Percentiles rank a stretch among this genome's conserved stretches.
Evolutionary conservation across 108 stramenopile genomes (phyloP).

Genomic region (Mediolabrus comicus): DNA sequence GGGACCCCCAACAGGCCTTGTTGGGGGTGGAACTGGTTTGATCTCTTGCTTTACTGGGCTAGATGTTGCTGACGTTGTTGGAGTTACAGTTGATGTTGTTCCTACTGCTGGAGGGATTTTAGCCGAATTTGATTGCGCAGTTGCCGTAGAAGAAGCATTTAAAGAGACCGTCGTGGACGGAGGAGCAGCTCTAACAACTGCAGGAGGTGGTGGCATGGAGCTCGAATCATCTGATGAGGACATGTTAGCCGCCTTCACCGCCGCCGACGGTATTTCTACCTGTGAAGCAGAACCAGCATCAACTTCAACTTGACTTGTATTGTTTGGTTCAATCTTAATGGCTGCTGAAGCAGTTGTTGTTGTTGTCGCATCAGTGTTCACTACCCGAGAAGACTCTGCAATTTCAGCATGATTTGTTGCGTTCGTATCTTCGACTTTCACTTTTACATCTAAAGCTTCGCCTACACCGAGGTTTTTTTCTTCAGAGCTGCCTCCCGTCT

Average conservation of each 20-base stretch:
- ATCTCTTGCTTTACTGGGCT: not conserved
- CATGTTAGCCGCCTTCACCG: constrained; percentile 1
- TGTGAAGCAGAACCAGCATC: not conserved
- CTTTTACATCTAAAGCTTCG: not conserved
- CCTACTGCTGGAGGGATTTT: not conserved
- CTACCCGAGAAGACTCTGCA: not conserved
- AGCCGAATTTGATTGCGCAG: not conserved
- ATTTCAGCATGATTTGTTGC: no score
- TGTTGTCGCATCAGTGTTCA: not conserved
- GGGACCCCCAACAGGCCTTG: not conserved
- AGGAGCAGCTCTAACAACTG: not conserved
- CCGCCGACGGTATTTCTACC: not conserved
- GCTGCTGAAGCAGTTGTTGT: not conserved
- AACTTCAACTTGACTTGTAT: no score
- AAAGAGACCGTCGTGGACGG: not conserved
- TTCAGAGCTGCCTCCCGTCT: not conserved
- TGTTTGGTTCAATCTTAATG: not conserved
- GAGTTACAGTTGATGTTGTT: not conserved
- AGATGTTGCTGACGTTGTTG: not conserved
- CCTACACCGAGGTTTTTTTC: not conserved
- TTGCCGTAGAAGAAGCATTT: not conserved
- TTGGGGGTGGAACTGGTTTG: not conserved
- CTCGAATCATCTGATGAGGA: constrained; percentile 10
- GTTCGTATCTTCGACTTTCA: not conserved
- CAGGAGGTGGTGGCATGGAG: constrained; percentile 45